These are phyloP conservation scores for Acer saccharum DNA, from an alignment of 345 rosid species.

Conservation along the genomic window DNA sequence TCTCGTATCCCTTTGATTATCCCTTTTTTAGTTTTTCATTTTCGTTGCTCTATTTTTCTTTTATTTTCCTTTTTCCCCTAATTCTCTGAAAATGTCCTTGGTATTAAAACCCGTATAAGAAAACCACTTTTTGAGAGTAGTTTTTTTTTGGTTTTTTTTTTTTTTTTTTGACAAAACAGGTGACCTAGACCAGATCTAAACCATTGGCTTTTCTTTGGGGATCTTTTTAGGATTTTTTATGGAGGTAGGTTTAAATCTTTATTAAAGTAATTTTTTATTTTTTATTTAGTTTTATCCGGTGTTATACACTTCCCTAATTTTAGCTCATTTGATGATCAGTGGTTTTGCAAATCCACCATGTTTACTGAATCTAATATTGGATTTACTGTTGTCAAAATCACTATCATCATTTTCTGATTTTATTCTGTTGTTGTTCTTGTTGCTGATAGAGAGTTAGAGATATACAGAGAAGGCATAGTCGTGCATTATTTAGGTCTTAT, in stretches of 20 bases:
- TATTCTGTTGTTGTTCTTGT: constrained; percentile 1
- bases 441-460: constrained; percentile 23
- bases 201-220: not conserved
- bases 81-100: too few relatives aligned
- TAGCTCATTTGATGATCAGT: not conserved
- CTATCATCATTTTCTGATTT: constrained; percentile 12
- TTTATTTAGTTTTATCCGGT: too few relatives aligned
- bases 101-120: too few relatives aligned
- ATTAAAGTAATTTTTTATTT: not conserved
- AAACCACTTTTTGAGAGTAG: too few relatives aligned
- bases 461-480: constrained; percentile 30
- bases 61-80: too few relatives aligned
- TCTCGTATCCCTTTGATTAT: too few relatives aligned
- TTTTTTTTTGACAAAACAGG: too few relatives aligned
- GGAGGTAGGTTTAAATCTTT: constrained; percentile 11
- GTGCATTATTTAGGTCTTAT: not conserved
- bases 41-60: too few relatives aligned
- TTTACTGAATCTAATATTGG: not conserved
- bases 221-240: constrained; percentile 8
- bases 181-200: constrained; percentile 20
- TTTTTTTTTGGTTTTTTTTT: too few relatives aligned
- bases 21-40: too few relatives aligned
- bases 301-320: not conserved
- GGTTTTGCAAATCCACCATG: not conserved
- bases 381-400: not conserved